phyloP scores from a whole-genome alignment of 2,329 filamentous ascomycete genomes.

The Neonectria hederae region DNA sequence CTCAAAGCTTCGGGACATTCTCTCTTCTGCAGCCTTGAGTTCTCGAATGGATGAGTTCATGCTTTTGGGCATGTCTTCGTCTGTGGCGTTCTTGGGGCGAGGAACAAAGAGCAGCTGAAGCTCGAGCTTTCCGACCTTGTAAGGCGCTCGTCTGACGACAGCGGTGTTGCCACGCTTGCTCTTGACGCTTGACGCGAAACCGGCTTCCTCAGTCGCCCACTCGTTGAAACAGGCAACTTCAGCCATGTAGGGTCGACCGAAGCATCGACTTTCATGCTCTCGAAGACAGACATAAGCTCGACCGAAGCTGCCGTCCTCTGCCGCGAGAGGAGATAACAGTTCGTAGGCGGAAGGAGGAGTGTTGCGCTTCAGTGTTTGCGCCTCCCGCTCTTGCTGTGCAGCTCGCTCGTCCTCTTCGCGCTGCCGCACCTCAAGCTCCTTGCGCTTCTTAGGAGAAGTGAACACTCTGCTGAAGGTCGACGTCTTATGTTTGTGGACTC shows the following conservation, averaged over 20 bases:
- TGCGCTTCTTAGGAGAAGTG: constrained; percentile 94
- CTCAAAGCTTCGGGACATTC: constrained; percentile 81
- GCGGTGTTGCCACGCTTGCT: constrained; percentile 83
- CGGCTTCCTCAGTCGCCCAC: constrained; percentile 90
- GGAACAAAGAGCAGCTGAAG: constrained; percentile 95
- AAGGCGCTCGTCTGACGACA: constrained; percentile 86
- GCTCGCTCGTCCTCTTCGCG: constrained; percentile 83
- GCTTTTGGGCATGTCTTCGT: constrained; percentile 99
- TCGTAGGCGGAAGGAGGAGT: constrained; percentile 82
- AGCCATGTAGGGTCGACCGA: constrained; percentile 85
- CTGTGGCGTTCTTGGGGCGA: constrained; percentile 83
- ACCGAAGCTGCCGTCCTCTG: constrained; percentile 91
- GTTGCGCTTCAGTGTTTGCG: constrained; percentile 69
- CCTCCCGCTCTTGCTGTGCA: constrained; percentile 70
- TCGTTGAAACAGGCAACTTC: constrained; percentile 98
- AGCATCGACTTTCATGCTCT: constrained; percentile 89
- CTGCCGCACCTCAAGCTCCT: constrained; percentile 87
- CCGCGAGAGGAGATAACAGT: constrained; percentile 84
- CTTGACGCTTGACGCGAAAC: constrained; percentile 85
- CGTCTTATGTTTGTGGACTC: constrained; percentile 76
- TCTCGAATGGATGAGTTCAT: constrained; percentile 97
- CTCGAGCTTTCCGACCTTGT: constrained; percentile 94
- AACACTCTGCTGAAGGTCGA: constrained; percentile 93
- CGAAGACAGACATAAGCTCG: constrained; percentile 93
- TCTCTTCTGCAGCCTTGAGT: constrained; percentile 87